Evolutionary conservation across 2,329 filamentous ascomycete species (phyloP).

Genomic region (Diaporthe eres): DNA sequence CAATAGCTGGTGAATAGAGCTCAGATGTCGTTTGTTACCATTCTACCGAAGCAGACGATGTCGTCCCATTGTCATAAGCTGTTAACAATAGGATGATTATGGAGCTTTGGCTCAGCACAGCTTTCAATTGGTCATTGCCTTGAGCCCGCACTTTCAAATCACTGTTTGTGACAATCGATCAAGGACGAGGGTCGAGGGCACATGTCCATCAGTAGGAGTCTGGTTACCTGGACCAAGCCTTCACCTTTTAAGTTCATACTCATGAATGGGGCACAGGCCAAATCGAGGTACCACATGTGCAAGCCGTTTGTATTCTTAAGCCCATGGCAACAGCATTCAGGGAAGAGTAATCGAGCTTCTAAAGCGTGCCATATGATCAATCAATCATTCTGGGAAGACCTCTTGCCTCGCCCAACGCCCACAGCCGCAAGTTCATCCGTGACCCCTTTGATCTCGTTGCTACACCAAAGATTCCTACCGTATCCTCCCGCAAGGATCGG

Average conservation of each 20-base stretch:
- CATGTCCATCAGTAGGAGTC: no score
- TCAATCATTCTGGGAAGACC: background rate
- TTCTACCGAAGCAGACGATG: background rate
- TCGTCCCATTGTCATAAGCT: background rate
- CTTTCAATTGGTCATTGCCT: background rate
- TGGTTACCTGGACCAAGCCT: no score
- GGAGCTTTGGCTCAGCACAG: background rate
- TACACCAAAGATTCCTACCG: constrained; percentile 57
- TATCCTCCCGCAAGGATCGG: constrained; percentile 55
- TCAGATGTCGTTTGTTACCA: background rate
- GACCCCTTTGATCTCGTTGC: constrained; percentile 63
- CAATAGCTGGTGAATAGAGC: background rate
- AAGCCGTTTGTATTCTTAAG: background rate
- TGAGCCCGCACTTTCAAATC: no score
- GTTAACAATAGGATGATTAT: background rate
- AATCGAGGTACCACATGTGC: no score
- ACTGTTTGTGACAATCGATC: no score
- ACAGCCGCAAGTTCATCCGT: constrained; percentile 56
- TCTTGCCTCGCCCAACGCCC: constrained; percentile 43
- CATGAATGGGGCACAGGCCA: no score
- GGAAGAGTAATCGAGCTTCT: background rate
- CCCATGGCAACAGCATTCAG: no score
- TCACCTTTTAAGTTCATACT: no score
- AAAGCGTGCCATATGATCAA: background rate
- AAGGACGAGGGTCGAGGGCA: no score